Evolutionary conservation across 495 filamentous ascomycete species (phyloP), one percentile per base, ranked within the genome.

Genomic region (Eremomyces bilateralis): DNA sequence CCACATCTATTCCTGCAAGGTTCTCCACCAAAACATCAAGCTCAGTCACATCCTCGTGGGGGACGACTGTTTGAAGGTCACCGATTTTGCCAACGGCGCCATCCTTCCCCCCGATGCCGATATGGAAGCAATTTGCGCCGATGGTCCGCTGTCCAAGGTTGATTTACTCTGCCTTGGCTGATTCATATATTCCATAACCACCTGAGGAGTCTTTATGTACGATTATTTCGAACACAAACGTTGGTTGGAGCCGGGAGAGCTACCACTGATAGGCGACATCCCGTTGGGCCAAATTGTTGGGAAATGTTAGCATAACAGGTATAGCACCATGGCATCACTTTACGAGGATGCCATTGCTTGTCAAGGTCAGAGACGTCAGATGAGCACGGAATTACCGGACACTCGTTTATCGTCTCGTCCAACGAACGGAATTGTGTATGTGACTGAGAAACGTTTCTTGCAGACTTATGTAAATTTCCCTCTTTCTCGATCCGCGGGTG

Each of bases 101-200:
- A 6, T 35, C 16, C 31, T 35, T 35, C 33, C 33, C 11, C 20
- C 31, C 15, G 33, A 35, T 35, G 33, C 21, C 31, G 33, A 35
- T 30, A 35, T 35, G 33, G 33, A 35, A 35, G 33, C 33, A 20
- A 30, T 20, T 35, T 35, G 33, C 33, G 33, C 33, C 6, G 33
- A 35, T 27, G 20, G 12, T 35, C 33, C 33, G 11, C 20, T 35
- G 33, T 35, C 33, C 11, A 12, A 20, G 31, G 33, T 35, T 20
- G 33, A 35, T 35, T 11, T 35, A 30, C 33, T 35, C 31, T 35
- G 33, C 33, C 33, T 35, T 35, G 33, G 33, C 33, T 35, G 33
- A 12, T 11, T 35, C 33, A 35, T 35, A 11, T 35, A 35, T 20
- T 35, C 33, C 31, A 35, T 35, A 12, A 20, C 20, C 11, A 35